Evolutionary conservation across 352 stramenopile genomes (phyloP), one percentile per base, ranked within the genome.

Genomic region (Pythium aquatile): DNA sequence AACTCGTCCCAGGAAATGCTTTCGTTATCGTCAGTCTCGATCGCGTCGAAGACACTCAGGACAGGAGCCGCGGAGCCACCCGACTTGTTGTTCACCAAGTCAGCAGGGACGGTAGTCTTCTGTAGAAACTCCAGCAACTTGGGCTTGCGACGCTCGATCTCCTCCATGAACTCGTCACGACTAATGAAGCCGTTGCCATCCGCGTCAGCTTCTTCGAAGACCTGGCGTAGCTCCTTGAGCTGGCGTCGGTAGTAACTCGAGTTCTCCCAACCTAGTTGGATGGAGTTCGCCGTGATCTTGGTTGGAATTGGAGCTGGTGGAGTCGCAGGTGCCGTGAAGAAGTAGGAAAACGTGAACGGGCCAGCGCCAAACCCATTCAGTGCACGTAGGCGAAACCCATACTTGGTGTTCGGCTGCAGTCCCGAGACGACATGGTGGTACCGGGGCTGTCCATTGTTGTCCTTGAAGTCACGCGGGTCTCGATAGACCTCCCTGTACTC

Each of bases 291-390:
- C 8, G 79, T 78, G 11, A 95, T 66, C 32, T 74, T 68, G 55
- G 89, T 76, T 16, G 80, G 77, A 26, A 95, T 70, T 1, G 92
- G 92, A 7, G 78, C 69, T 2, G 80, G 75, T 26, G 92, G 91
- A 17, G 74, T 77, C 13, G 75, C 70, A 29, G 91, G 88, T 1
- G 78, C 83, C 16, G 92, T 98, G 28, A 93, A 74, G 64, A 97
- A 96, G 58, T 89, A 90, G 37, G 70, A 76, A 51, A 94, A 90
- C n/a, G 85, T 84, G 69, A 96, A 98, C 17, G 73, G 68, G 0
- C 89, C 87, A 1, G 92, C 85, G 9, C 91, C 93, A 68, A 97
- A 97, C 17, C 88, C 88, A 52, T 97, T 98, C 40, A 97, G 83
- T 6, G 87, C 91, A 13, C 93, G 87, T 6, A 98, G 62, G 7